Evolutionary conservation across 495 filamentous ascomycete species (phyloP).

Genomic region (Symbiotaphrina buchneri): DNA sequence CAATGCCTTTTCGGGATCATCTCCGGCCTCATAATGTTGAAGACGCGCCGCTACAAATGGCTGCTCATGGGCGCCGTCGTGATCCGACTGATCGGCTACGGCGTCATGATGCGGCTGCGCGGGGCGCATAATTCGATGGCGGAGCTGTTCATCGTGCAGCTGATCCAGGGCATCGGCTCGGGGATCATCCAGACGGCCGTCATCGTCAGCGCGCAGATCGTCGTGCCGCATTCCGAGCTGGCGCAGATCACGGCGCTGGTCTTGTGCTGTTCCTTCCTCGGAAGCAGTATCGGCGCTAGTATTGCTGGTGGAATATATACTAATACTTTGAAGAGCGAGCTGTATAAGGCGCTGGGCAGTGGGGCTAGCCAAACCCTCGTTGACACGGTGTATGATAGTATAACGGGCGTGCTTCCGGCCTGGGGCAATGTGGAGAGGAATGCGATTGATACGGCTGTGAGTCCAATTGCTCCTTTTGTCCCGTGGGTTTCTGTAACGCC

Average conservation of each 20-base stretch:
- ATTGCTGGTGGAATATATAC: conserved; percentile 26
- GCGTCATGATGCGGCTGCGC: conserved; percentile 23
- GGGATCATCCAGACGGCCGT: conserved; percentile 22
- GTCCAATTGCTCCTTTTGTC: too few species aligned
- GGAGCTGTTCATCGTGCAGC: conserved; percentile 22
- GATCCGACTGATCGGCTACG: conserved; percentile 22
- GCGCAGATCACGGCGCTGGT: conserved; percentile 23
- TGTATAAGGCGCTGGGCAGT: too few species aligned
- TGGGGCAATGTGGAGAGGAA: too few species aligned
- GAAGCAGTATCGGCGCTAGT: conserved; percentile 21
- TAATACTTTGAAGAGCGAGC: conserved; percentile 13
- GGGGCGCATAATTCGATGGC: conserved; percentile 19
- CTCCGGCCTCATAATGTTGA: conserved; percentile 18
- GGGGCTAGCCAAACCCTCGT: too few species aligned
- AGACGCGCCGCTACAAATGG: conserved; percentile 21
- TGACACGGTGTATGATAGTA: too few species aligned
- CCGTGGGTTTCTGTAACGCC: too few species aligned
- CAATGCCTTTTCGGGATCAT: conserved; percentile 19
- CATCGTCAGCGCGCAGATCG: conserved; percentile 20
- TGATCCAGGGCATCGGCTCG: conserved; percentile 22
- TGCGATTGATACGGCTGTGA: too few species aligned
- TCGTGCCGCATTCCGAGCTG: conserved; percentile 20
- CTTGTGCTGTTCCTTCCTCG: conserved; percentile 19
- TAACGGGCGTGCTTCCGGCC: too few species aligned
- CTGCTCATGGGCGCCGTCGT: conserved; percentile 16